Percentiles rank a stretch among this genome's conserved stretches.
These are phyloP conservation scores for Saccharomycopsis synnaedendra DNA, from an alignment of 805 yeast species.

Conservation along the genomic window DNA sequence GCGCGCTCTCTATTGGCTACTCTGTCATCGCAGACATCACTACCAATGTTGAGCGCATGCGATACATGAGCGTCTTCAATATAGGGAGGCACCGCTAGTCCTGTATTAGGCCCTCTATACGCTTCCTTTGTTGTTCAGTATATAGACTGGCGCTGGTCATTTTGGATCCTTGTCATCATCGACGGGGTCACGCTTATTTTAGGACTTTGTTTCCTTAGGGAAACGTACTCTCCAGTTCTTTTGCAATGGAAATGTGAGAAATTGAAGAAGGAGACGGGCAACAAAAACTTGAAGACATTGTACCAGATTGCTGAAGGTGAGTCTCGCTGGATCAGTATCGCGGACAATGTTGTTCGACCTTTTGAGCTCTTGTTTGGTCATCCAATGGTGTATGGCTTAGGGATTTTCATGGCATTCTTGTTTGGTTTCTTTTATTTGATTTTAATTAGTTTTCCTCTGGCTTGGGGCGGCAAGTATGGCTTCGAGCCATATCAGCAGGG, in stretches of 20 bases:
- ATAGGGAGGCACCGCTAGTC: constrained; percentile 27
- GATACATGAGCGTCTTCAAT: constrained; percentile 45
- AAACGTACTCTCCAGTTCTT: constrained; percentile 48
- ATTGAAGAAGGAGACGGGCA: constrained; percentile 43
- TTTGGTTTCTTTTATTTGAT: constrained; percentile 58
- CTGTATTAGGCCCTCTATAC: constrained; percentile 46
- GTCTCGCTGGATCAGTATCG: constrained; percentile 27
- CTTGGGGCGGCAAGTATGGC: constrained; percentile 37
- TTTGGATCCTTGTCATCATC: constrained; percentile 42
- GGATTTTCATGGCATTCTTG: constrained; percentile 50
- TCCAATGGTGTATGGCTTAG: constrained; percentile 56
- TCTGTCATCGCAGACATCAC: constrained; percentile 57
- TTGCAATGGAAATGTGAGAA: constrained; percentile 34
- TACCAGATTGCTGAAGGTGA: constrained; percentile 46
- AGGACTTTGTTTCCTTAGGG: constrained; percentile 37
- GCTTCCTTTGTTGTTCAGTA: constrained; percentile 46
- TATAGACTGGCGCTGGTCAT: constrained; percentile 52
- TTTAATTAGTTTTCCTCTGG: constrained; percentile 47
- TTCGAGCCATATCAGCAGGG: constrained; percentile 40
- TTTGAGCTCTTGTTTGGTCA: constrained; percentile 39
- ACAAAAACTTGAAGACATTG: constrained; percentile 43
- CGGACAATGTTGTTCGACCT: constrained; percentile 40
- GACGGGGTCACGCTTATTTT: constrained; percentile 35
- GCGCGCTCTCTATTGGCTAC: constrained; percentile 59
- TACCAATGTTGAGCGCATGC: constrained; percentile 36